Evolutionary conservation across 202 grass and related monocot genomes (phyloP).

Genomic region (Schoenoplectus triqueter): DNA sequence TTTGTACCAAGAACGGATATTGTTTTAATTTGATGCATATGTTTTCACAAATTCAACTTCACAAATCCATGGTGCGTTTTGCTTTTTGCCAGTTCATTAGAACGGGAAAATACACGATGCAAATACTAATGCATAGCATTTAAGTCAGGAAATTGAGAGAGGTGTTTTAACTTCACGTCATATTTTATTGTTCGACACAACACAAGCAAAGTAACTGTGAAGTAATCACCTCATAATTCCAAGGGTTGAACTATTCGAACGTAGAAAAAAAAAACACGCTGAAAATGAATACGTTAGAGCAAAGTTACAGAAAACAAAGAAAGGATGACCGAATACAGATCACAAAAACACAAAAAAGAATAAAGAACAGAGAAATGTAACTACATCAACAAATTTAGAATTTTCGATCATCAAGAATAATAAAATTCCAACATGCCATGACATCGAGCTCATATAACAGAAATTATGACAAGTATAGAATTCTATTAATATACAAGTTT

Average conservation of each 20-base stretch:
- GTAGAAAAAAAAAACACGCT: background rate
- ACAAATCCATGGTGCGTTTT: background rate
- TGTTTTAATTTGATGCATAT: slow-evolving; percentile 34
- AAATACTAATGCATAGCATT: too few relatives aligned
- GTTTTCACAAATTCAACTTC: background rate
- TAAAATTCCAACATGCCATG: background rate
- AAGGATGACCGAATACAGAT: background rate
- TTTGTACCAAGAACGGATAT: slow-evolving; percentile 31
- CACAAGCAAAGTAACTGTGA: background rate
- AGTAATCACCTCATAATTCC: background rate
- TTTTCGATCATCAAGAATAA: background rate
- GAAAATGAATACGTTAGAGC: background rate
- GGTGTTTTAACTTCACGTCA: background rate
- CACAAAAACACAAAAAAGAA: background rate
- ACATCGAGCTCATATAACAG: background rate
- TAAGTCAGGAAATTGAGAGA: slow-evolving; percentile 10
- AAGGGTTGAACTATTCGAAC: background rate
- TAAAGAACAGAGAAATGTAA: background rate
- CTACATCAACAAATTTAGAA: background rate
- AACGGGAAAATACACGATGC: background rate
- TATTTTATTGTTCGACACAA: background rate
- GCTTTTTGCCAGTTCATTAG: background rate
- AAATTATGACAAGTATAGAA: background rate
- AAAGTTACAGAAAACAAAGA: background rate
- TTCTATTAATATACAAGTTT: slow-evolving; percentile 37